Evolutionary conservation across 179 eudicot species (phyloP), one percentile per base, ranked within the genome.

Genomic region (Beta lomatogona): DNA sequence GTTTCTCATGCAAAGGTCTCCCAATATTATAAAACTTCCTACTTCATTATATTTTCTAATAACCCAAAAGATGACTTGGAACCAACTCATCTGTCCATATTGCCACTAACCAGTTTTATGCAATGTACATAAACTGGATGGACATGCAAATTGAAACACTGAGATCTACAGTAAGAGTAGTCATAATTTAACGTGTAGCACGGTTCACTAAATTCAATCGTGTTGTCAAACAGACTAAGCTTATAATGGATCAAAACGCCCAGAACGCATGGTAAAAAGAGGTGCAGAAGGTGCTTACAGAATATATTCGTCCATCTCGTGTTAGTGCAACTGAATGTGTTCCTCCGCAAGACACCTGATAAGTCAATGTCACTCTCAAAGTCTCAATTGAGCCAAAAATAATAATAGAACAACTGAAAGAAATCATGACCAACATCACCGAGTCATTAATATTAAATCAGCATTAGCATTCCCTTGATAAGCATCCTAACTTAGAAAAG

Each of bases 261-360:
- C 5, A 70, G 28, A 77, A 45, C 21, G 53, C 18, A 25, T 79
- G 36, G 57, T 5, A 36, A 44, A 59, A 11, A 71, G 21, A 59
- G 77, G 11, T 64, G 64, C 0, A 3, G 67, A 50, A 66, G 80
- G 76, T 11, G 85, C 95, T 89, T 80, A 94, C 99, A 4, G 98
- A 88, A 81, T 86, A 96, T 84, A 96, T 87, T 75, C 87, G 94
- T n/a, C 99, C 99, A 85, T 96, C 97, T 15, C 88, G 93, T 13
- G 99, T 91, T 81, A 94, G 79, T 71, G 99, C 97, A 79, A 96
- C 98, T 14, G 99, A 96, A 85, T 96, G 99, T 55, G 99, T 96
- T 81, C 99, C 99, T 74, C 99, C 99, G 83, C 99, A 96, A 50
- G 98, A 92, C 73, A 96, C 92, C 98, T 95, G 83, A 78, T 68